Base-by-base conservation (phyloP, 2,329 filamentous ascomycete species). In the Venturia carpophila region DNA sequence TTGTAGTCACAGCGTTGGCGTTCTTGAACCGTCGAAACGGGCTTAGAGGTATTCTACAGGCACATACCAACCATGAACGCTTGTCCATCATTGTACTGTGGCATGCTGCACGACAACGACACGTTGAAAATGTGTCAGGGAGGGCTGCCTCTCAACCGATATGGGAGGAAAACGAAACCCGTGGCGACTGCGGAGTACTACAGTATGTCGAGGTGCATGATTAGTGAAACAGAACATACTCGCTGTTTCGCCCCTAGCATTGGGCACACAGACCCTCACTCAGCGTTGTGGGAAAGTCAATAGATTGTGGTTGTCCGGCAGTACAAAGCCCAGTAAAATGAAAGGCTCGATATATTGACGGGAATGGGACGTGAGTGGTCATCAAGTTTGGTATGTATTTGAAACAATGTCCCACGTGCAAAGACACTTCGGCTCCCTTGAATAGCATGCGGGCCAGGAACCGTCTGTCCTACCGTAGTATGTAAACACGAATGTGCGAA, bases 361-460 rank as follows among this genome's bases (percentile, higher is more conserved):
- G 11, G 30, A 37, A 21, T n/a, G 52, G 9, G 37, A 27, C 30
- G n/a, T 37, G 9, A 58, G 15, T 58, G 52, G 52, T 58, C n/a
- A n/a, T 13, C 47, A 15, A 52, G n/a, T 52, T 2, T 5, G 17
- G 30, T 21, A 24, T 58, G 27, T 37, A 58, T 37, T n/a, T 37
- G 52, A 58, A 58, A 58, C 52, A n/a, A 52, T 15, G 21, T 2
- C 9, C 30, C 52, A 58, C 52, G 52, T 58, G 52, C 52, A 37
- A 58, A 58, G 52, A 37, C 52, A 58, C 37, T 10, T 58, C 27
- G 52, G 27, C 27, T 34, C 5, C 52, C 27, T 37, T 58, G 52
- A 58, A 58, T 58, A 58, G 52, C 30, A 37, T 37, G 17, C 52
- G 52, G 30, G 52, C 27, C 52, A 58, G 52, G 52, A 21, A 58